Base-by-base conservation (phyloP, 345 rosid species). In the Alliaria petiolata region DNA sequence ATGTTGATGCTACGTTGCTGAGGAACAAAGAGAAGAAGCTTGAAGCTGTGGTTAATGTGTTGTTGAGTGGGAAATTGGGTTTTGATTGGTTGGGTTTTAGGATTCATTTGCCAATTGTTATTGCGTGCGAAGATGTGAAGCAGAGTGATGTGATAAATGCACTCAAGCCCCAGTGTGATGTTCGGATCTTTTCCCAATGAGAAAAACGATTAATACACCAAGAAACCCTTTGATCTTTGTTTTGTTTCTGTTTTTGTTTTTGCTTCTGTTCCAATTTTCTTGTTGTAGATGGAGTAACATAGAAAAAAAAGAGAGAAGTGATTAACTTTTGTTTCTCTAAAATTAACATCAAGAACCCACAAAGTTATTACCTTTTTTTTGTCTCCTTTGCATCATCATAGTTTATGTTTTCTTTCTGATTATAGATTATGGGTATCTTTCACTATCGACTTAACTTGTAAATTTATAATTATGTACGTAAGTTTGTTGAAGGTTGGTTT, bases 71-170 rank as follows among this genome's bases (percentile, higher is more conserved):
- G 55, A 47, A 65, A 39, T 0, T 80, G 34, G 51, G 79, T 35
- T 45, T 77, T 51, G 78, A 58, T 67, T 55, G 71, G 65, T 73
- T 70, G 70, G 77, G 79, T 1, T 53, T 78, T 66, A 78, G 33
- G 20, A 8, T 75, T 19, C 53, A 38, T 65, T 39, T 78, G 63
- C 80, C 82, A 4, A 7, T 52, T 47, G 62, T 67, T 26, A 70
- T 75, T 51, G 71, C 72, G 0, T 81, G 84, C 7, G 58, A 71
- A 28, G 58, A 55, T 39, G 62, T 76, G 46, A 71, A 68, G 20
- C 78, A 75, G 66, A 63, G 47, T 53, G 78, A 75, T 55, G 63
- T 75, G 43, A 10, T 50, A 14, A 54, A 50, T 64, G 71, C 59
- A 7, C 38, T 55, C 35, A 64, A 62, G 34, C 80, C 78, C 6